phyloP scores from a whole-genome alignment of 2,329 filamentous ascomycete genomes.

The Monosporascus sp. region DNA sequence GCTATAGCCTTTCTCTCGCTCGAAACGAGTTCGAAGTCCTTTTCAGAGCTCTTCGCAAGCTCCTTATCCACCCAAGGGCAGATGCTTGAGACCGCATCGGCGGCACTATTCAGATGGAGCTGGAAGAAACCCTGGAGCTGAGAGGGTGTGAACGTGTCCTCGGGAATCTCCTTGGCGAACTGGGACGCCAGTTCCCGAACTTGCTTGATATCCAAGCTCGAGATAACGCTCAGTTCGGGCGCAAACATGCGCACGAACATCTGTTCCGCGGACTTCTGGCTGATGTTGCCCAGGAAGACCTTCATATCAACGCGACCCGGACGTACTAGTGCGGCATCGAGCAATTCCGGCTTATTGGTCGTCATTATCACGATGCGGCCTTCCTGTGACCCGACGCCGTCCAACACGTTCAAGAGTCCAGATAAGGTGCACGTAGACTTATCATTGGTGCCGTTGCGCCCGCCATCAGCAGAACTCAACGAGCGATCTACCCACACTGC shows the following conservation, averaged over 20 bases:
- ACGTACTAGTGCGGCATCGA: conserved; percentile 54
- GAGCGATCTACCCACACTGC: conserved; percentile 37
- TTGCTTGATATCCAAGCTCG: conserved; percentile 1
- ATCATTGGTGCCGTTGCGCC: conserved; percentile 14
- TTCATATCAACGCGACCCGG: conserved; percentile 59
- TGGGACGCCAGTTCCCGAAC: conserved; percentile 20
- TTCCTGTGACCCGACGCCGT: conserved; percentile 60
- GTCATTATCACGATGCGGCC: conserved; percentile 65
- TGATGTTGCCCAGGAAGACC: conserved; percentile 38
- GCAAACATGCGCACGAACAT: conserved; percentile 34
- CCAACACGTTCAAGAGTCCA: conserved; percentile 58
- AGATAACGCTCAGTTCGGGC: conserved; percentile 13
- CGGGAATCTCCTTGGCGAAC: conserved; percentile 26
- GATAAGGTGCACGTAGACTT: conserved; percentile 48
- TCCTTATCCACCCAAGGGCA: conserved; percentile 26
- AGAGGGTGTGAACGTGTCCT: conserved; percentile 30
- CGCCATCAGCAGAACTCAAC: conserved; percentile 20
- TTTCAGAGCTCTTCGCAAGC: conserved; percentile 5
- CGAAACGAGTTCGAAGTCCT: conserved; percentile 1
- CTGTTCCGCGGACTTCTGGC: conserved; percentile 26
- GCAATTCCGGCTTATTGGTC: conserved; percentile 56
- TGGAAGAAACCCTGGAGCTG: conserved; percentile 33
- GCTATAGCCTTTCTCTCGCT: background rate
- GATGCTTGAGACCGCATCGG: conserved; percentile 22
- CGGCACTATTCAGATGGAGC: conserved; percentile 25